A percentile compares a stretch with the other conserved stretches of the same genome.
phyloP scores from a whole-genome alignment of 129 eudicot species.

The Chrysanthemum seticuspe region DNA sequence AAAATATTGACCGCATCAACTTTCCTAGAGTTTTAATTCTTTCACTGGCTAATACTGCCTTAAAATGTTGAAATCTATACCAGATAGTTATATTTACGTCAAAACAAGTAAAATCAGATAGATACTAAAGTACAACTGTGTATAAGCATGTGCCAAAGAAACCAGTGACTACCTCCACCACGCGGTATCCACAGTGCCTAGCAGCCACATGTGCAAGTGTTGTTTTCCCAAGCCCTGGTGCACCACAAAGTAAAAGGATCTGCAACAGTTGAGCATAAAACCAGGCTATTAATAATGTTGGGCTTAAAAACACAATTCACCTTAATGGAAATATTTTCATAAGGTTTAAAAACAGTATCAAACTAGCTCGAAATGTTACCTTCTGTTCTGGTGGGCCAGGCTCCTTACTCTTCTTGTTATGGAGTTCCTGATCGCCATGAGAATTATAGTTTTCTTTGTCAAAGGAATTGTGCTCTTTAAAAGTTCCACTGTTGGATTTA shows the following conservation, averaged over 20 bases:
- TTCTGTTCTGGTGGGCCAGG: conserved; percentile 84
- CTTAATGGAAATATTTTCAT: background rate
- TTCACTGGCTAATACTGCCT: background rate
- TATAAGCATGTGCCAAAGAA: conserved; percentile 11
- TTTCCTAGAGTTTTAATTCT: background rate
- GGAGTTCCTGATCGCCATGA: conserved; percentile 43
- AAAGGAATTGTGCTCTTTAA: conserved; percentile 23
- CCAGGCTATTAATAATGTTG: background rate
- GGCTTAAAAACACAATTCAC: conserved; percentile 1
- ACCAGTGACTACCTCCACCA: conserved; percentile 67
- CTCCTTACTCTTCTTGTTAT: conserved; percentile 54
- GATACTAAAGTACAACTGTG: conserved; percentile 1
- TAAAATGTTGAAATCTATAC: background rate
- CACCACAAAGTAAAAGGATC: conserved; percentile 96
- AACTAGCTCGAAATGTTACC: conserved; percentile 45
- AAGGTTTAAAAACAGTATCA: conserved; percentile 4
- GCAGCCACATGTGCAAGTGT: conserved; percentile 99
- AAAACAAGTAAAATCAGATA: background rate
- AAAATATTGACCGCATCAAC: too few relatives aligned
- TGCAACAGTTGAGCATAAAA: conserved; percentile 28
- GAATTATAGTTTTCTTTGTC: conserved; percentile 51
- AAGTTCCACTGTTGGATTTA: conserved; percentile 25
- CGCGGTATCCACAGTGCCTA: conserved; percentile 94
- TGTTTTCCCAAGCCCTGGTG: conserved; percentile 99
- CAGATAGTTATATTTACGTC: conserved; percentile 2